Base-by-base conservation (phyloP, 768 basidiomycete genomes). In the Leccinum variicolor region DNA sequence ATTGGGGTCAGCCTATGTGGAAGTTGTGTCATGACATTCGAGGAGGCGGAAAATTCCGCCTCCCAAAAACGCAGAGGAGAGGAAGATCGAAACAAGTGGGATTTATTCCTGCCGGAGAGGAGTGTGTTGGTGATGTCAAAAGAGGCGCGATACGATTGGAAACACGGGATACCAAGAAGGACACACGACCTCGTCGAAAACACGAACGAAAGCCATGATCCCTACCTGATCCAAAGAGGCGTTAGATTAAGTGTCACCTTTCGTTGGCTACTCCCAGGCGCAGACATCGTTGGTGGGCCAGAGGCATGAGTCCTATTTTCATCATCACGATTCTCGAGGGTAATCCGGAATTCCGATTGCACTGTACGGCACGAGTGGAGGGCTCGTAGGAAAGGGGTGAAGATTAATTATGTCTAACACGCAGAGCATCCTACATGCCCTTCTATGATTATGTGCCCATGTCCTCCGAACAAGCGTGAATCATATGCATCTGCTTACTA, bases 71-170 rank as follows among this genome's bases (percentile, higher is more conserved):
- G 41, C 29, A 48, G 33, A 3, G 46, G 21, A 6, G 41, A 54
- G 17, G 55, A 39, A 34, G 57, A 56, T 46, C 54, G 33, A 31
- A 51, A 31, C 48, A 54, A 31, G 50, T 69, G 60, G 64, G 79
- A 86, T 52, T 61, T 94, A 26, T 91, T 89, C 69, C 79, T 98
- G 17, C 88, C 91, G 0, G 82, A 84, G 54, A 74, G 90, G 50
- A 90, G 87, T 58, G 74, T 96, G 21, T 76, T 95, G 56, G 84
- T 94, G 49, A 76, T 98, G 59, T 84, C 85, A 4, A 85, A 84
- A 33, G 87, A 89, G 33, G 92, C 95, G 14, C 82, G 95, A 39
- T 97, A 92, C 71, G 71, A 74, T 3, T 98, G 93, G 92, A 84
- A 84, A 9, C 95, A 98, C 72, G 95, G 90, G 5, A 98, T 98